phyloP scores from a whole-genome alignment of 2,329 filamentous ascomycete species.

The Fusarium albidum region DNA sequence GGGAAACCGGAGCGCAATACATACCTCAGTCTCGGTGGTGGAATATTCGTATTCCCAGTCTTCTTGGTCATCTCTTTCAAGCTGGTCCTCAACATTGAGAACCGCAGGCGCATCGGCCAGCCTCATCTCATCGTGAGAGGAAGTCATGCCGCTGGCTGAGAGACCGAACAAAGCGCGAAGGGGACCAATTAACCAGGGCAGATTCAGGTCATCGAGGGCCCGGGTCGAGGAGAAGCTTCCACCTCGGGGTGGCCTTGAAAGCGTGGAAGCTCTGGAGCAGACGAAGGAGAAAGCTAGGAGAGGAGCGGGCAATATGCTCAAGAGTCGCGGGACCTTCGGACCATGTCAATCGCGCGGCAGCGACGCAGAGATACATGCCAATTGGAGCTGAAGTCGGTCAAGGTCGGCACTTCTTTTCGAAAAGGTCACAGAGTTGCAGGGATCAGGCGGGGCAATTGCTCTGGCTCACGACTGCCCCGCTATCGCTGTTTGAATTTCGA shows the following conservation, averaged over 20 bases:
- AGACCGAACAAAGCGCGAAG: neutral
- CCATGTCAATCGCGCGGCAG: neutral
- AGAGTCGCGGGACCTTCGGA: constrained; percentile 10
- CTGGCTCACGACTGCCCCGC: constrained; percentile 34
- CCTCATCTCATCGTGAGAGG: constrained; percentile 23
- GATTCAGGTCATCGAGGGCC: neutral
- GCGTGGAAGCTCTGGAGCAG: neutral
- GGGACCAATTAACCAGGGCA: neutral
- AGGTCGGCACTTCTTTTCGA: constrained; percentile 35
- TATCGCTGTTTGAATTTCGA: constrained; percentile 32
- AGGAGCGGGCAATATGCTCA: neutral
- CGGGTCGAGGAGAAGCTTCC: neutral
- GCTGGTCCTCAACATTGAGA: constrained; percentile 41
- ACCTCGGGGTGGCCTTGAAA: neutral
- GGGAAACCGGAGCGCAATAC: neutral
- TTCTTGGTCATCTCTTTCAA: constrained; percentile 56
- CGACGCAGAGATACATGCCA: constrained; percentile 10
- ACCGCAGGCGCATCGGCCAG: constrained; percentile 38
- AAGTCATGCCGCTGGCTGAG: constrained; percentile 18
- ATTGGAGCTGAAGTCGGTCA: constrained; percentile 39
- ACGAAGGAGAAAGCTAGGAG: constrained; percentile 13
- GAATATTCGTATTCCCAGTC: constrained; percentile 77
- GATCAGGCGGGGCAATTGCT: constrained; percentile 40
- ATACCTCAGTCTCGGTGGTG: constrained; percentile 67
- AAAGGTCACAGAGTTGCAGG: constrained; percentile 30